A percentile compares a stretch with the other conserved stretches of the same genome.
These are phyloP conservation scores for Hypericum perforatum DNA, from an alignment of 345 rosid species.

Conservation along the genomic window DNA sequence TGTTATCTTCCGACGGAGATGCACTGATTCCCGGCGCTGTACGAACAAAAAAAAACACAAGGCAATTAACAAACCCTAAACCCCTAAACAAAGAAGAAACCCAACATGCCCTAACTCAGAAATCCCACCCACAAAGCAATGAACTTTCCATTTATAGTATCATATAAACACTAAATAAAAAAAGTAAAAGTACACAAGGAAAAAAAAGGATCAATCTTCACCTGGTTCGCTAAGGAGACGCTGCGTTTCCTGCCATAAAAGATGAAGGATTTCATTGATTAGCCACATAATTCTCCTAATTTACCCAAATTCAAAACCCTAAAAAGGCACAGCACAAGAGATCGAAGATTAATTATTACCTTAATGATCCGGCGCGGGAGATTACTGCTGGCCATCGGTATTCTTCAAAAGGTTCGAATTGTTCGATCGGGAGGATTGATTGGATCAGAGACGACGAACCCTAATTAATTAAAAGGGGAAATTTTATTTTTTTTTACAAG, in stretches of 20 bases:
- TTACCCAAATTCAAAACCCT: too few species aligned
- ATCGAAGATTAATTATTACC: constrained; percentile 41
- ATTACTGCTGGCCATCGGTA: constrained; percentile 70
- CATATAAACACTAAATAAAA: neutral
- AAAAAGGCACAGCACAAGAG: neutral
- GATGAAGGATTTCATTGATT: too few species aligned
- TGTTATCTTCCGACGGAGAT: constrained; percentile 90
- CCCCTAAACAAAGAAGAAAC: neutral
- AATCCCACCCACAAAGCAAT: too few species aligned
- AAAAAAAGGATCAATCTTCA: constrained; percentile 9
- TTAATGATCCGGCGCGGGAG: constrained; percentile 94
- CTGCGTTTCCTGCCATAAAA: constrained; percentile 68
- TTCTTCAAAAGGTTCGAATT: too few species aligned
- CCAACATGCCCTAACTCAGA: too few species aligned
- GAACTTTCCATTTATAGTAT: too few species aligned
- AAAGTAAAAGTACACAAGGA: neutral
- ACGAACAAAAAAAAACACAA: constrained; percentile 17
- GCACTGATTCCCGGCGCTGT: constrained; percentile 97
- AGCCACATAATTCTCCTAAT: too few species aligned
- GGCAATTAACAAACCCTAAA: constrained; percentile 1
- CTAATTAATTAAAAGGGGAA: too few species aligned
- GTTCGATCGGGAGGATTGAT: too few species aligned
- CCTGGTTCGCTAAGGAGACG: constrained; percentile 99
- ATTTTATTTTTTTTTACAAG: too few species aligned
- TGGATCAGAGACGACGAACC: too few species aligned